Base-by-base conservation (phyloP, 2,329 filamentous ascomycete species). In the Coniella lustricola region DNA sequence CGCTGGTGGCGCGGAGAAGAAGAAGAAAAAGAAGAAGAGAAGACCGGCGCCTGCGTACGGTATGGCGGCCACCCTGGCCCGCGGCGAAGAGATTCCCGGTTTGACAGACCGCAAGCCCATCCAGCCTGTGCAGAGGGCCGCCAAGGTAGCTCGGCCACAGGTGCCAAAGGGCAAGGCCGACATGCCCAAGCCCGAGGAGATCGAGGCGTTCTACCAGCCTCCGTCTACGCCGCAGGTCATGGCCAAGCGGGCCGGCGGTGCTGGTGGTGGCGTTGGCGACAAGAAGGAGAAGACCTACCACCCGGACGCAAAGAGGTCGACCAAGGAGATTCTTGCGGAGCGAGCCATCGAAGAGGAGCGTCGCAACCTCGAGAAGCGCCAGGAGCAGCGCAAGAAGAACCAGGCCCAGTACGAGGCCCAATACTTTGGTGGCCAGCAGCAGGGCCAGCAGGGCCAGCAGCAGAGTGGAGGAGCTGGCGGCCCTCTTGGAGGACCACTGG, bases 21-120 rank as follows among this genome's bases (percentile, higher is more conserved):
- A 52, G 43, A 52, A 52, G 44, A 53, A 53, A 32, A 52, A 52
- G 39, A 53, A 53, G 48, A 53, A 53, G 48, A 53, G 46, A 36
- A 48, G 41, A 29, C 44, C 45, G 20, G 38, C 41, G 16, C 51
- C 51, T 12, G 47, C 49, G 31, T 53, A 50, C 34, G 42, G 50
- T 16, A 46, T 53, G 44, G 51, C 51, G 9, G 48, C 37, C 7
- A 40, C 44, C 22, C 48, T 53, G 4, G 39, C 51, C 18, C 44
- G 48, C 10, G 51, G 51, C 12, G 51, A 53, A 40, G 48, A 47
- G 25, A 41, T 53, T 17, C 51, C 51, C 22, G 48, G 51, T 25
- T 21, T 50, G 17, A 47, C 51, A 9, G 48, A 53, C 39, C 47
- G 41, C 29, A 48, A 48, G 17, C 44, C 43, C 17, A 13, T 22